phyloP scores from a whole-genome alignment of 805 yeast genomes.

The Kodamaea leandrae region DNA sequence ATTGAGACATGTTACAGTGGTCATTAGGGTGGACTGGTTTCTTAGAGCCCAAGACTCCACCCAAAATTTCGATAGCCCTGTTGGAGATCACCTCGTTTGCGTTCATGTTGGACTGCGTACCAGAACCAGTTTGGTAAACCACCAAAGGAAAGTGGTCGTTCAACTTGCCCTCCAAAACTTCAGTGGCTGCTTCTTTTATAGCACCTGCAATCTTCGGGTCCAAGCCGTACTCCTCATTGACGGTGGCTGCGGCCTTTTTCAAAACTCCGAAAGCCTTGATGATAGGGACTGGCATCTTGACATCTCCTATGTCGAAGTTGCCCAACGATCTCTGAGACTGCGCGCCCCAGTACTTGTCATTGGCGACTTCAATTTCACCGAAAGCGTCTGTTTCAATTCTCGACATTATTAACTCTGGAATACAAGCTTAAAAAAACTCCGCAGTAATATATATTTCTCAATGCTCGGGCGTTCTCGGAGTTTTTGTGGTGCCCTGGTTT shows the following conservation, averaged over 20 bases:
- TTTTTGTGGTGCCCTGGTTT: neutral
- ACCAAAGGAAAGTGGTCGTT: constrained; percentile 41
- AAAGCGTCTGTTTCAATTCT: constrained; percentile 39
- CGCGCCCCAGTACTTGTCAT: constrained; percentile 39
- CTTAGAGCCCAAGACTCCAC: constrained; percentile 36
- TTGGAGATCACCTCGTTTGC: constrained; percentile 41
- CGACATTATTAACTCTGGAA: constrained; percentile 11
- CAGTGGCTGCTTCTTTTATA: constrained; percentile 36
- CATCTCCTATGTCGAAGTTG: constrained; percentile 39
- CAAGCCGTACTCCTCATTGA: constrained; percentile 35
- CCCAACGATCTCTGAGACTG: constrained; percentile 38
- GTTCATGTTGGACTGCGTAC: constrained; percentile 41
- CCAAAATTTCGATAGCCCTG: constrained; percentile 39
- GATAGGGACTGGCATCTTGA: constrained; percentile 36
- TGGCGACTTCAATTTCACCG: constrained; percentile 35
- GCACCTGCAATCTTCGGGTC: constrained; percentile 33
- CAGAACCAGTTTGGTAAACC: constrained; percentile 41
- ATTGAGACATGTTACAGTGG: constrained; percentile 40
- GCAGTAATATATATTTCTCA: constrained; percentile 1
- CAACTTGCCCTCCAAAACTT: constrained; percentile 38
- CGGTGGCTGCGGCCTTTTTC: constrained; percentile 39
- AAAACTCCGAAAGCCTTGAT: constrained; percentile 36
- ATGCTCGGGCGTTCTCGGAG: neutral
- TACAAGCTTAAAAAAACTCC: constrained; percentile 6
- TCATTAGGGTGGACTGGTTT: constrained; percentile 41